Evolutionary conservation across 176 grass and related monocot genomes (phyloP).

Genomic region (Tillandsia fasciculata): DNA sequence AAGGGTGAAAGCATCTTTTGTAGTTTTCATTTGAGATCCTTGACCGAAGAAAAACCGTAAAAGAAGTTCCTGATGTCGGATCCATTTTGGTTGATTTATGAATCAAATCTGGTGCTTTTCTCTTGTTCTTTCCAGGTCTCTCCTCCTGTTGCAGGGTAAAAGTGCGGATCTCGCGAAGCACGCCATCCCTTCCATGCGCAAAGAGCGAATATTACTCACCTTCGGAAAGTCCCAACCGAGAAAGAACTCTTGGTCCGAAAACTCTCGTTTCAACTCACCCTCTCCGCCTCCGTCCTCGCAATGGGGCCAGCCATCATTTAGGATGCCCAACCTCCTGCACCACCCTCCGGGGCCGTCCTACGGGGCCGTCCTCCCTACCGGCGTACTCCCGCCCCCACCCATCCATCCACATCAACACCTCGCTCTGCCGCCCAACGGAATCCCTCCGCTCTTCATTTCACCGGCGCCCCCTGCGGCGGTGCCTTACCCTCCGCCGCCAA

Average conservation of each 20-base stretch:
- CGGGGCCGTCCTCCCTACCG: slow-evolving; percentile 21
- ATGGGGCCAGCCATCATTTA: slow-evolving; percentile 34
- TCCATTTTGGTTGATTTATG: too few relatives aligned
- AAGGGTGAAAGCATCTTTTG: neutral
- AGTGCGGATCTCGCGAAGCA: slow-evolving; percentile 15
- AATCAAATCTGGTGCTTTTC: too few relatives aligned
- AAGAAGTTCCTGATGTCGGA: too few relatives aligned
- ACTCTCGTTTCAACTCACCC: slow-evolving; percentile 20
- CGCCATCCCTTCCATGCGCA: slow-evolving; percentile 15
- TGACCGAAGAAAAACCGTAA: too few relatives aligned
- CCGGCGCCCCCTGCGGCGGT: slow-evolving; percentile 10
- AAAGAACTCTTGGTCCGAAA: slow-evolving; percentile 10
- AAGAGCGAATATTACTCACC: slow-evolving; percentile 16
- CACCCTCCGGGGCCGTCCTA: slow-evolving; percentile 37
- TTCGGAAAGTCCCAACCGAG: slow-evolving; percentile 23
- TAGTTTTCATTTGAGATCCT: neutral
- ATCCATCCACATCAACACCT: neutral
- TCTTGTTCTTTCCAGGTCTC: slow-evolving; percentile 10
- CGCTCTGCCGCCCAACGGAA: neutral
- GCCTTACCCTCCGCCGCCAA: slow-evolving; percentile 24
- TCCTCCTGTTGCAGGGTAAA: slow-evolving; percentile 11
- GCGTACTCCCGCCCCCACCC: slow-evolving; percentile 8
- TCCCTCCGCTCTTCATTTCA: slow-evolving; percentile 37
- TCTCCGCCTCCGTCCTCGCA: slow-evolving; percentile 28
- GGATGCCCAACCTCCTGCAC: slow-evolving; percentile 19